phyloP scores from a whole-genome alignment of 148 eudicot genomes.

The Beta vulgaris region DNA sequence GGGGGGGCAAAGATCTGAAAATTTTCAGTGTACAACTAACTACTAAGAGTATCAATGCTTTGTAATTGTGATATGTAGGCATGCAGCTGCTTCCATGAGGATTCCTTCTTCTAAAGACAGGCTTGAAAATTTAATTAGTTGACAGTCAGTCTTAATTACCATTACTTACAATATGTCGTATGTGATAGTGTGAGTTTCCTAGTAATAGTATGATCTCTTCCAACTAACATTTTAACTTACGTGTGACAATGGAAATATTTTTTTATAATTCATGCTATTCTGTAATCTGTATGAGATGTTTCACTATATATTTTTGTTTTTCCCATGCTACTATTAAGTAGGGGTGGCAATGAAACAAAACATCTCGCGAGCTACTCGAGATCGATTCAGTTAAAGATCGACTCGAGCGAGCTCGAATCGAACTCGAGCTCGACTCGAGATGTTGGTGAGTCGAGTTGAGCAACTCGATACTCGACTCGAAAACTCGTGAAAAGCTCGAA shows the following conservation, averaged over 20 bases:
- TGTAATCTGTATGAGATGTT: neutral
- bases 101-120: conserved; percentile 19
- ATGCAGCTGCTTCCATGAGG: conserved; percentile 17
- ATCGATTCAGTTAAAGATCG: too few species aligned
- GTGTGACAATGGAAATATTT: neutral
- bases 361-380: too few species aligned
- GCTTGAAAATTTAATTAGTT: neutral
- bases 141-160: conserved; percentile 9
- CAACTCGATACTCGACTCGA: too few species aligned
- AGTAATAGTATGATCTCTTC: neutral
- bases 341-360: too few species aligned
- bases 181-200: neutral
- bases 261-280: neutral
- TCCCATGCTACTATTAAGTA: too few species aligned
- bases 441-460: too few species aligned
- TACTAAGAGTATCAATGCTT: conserved; percentile 6
- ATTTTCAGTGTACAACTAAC: conserved; percentile 16
- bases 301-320: neutral
- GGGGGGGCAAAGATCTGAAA: conserved; percentile 27
- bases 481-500: too few species aligned
- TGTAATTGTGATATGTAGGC: conserved; percentile 9
- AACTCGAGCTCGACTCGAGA: too few species aligned
- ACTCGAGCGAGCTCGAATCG: too few species aligned
- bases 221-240: neutral
- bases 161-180: neutral